These are phyloP conservation scores for Chaetomium sp. DNA, from an alignment of 2,329 filamentous ascomycete genomes.

Conservation along the genomic window DNA sequence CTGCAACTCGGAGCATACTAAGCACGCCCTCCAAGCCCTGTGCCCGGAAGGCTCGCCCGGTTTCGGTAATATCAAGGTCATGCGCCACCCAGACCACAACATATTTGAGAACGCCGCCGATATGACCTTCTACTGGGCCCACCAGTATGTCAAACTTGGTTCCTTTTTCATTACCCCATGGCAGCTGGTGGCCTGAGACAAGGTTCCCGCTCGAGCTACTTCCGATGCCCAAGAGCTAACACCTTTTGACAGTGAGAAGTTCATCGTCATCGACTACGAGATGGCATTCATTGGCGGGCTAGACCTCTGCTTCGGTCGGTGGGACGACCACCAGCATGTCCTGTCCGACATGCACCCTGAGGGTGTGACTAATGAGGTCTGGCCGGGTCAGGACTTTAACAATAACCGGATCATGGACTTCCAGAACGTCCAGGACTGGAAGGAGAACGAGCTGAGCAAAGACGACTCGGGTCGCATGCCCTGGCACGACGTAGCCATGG, in stretches of 20 bases:
- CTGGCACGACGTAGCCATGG: slow-evolving; percentile 97
- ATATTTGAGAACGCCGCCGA: slow-evolving; percentile 90
- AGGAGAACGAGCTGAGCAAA: slow-evolving; percentile 89
- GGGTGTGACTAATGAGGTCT: slow-evolving; percentile 79
- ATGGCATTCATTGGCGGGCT: slow-evolving; percentile 92
- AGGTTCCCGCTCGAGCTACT: not conserved
- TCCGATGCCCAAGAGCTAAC: not conserved
- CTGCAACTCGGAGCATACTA: slow-evolving; percentile 92
- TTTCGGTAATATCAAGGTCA: slow-evolving; percentile 82
- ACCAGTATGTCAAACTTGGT: slow-evolving; percentile 43
- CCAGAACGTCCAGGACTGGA: slow-evolving; percentile 87
- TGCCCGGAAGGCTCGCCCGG: slow-evolving; percentile 82
- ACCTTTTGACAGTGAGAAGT: slow-evolving; percentile 66
- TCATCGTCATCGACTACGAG: slow-evolving; percentile 90
- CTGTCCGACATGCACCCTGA: slow-evolving; percentile 86
- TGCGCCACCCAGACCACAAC: slow-evolving; percentile 95
- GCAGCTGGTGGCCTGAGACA: not conserved
- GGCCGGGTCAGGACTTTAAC: slow-evolving; percentile 96
- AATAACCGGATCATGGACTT: slow-evolving; percentile 98
- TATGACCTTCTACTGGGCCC: slow-evolving; percentile 97
- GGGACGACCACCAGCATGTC: slow-evolving; percentile 84
- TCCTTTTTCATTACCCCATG: not conserved
- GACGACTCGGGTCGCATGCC: slow-evolving; percentile 93
- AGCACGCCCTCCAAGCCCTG: slow-evolving; percentile 76
- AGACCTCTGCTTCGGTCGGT: slow-evolving; percentile 93